Conservation (phyloP, 306 rosid genomes). For the Begonia fuchsioides region DNA sequence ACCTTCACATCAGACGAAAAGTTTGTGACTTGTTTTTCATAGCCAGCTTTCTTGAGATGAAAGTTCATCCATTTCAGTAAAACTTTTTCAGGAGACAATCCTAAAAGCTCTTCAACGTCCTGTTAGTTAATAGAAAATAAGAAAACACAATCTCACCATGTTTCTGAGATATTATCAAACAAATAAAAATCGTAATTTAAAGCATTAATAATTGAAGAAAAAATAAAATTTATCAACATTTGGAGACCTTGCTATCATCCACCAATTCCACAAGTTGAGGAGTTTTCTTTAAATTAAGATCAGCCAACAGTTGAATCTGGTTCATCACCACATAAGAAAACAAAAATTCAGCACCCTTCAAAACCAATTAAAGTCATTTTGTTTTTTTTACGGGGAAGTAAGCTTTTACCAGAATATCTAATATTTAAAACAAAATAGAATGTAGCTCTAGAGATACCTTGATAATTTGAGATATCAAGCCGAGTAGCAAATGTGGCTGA, state of each 20-base stretch:
- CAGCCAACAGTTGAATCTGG: slow-evolving; percentile 92
- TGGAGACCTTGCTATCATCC: slow-evolving; percentile 75
- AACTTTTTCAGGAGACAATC: slow-evolving; percentile 89
- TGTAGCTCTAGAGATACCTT: slow-evolving; percentile 35
- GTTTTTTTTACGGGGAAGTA: slow-evolving; percentile 2
- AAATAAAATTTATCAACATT: slow-evolving; percentile 5
- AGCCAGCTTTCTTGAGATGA: slow-evolving; percentile 89
- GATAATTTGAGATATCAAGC: slow-evolving; percentile 89
- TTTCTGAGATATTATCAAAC: not conserved
- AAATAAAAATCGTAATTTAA: not conserved
- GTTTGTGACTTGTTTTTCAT: slow-evolving; percentile 86
- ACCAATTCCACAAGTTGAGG: slow-evolving; percentile 95
- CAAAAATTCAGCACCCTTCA: slow-evolving; percentile 6
- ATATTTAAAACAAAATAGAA: not conserved
- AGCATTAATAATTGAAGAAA: slow-evolving; percentile 4
- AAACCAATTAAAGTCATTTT: slow-evolving; percentile 7
- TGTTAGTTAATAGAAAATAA: slow-evolving; percentile 10
- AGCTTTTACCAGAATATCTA: not conserved
- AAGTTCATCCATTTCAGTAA: slow-evolving; percentile 98
- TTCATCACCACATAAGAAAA: slow-evolving; percentile 17
- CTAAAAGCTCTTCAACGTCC: slow-evolving; percentile 97
- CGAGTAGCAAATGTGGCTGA: slow-evolving; percentile 87
- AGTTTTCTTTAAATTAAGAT: slow-evolving; percentile 94
- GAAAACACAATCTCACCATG: too few relatives aligned
- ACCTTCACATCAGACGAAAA: slow-evolving; percentile 95